phyloP scores from a whole-genome alignment of 805 yeast genomes.

The Cyberlindnera bimundalis region DNA sequence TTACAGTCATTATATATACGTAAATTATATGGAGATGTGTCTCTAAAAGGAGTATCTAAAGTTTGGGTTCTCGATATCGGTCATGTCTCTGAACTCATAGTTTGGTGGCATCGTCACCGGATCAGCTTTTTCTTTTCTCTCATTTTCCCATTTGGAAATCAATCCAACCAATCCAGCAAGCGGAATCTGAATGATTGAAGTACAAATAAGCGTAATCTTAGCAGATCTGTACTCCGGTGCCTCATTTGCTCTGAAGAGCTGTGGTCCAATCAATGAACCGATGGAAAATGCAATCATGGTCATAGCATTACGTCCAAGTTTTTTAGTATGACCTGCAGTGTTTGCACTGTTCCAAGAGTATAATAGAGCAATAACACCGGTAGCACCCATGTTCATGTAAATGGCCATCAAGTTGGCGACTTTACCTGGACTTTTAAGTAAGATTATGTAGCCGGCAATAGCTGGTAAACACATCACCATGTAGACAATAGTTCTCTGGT shows the following conservation, averaged over 20 bases:
- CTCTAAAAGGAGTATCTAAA: constrained; percentile 44
- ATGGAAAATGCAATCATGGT: constrained; percentile 58
- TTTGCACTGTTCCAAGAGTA: constrained; percentile 62
- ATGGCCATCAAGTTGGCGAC: constrained; percentile 48
- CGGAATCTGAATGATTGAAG: constrained; percentile 46
- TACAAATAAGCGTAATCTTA: constrained; percentile 50
- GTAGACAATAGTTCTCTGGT: constrained; percentile 35
- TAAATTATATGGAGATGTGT: background rate
- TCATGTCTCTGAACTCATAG: constrained; percentile 51
- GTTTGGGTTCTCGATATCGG: constrained; percentile 54
- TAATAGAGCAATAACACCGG: constrained; percentile 53
- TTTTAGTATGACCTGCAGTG: constrained; percentile 60
- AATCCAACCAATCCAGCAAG: constrained; percentile 40
- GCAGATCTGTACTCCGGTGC: constrained; percentile 57
- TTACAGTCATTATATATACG: too few relatives aligned
- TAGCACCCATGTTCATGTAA: constrained; percentile 51
- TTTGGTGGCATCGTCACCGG: constrained; percentile 32
- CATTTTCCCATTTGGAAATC: constrained; percentile 47
- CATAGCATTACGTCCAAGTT: constrained; percentile 48
- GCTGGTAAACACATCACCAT: constrained; percentile 43
- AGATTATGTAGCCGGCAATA: constrained; percentile 46
- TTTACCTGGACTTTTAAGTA: constrained; percentile 36
- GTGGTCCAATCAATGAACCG: constrained; percentile 63
- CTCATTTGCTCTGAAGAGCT: constrained; percentile 48
- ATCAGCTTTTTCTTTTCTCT: constrained; percentile 40